Base-by-base conservation (phyloP, 73 alveolate genomes). In the Blepharisma japonicum region DNA sequence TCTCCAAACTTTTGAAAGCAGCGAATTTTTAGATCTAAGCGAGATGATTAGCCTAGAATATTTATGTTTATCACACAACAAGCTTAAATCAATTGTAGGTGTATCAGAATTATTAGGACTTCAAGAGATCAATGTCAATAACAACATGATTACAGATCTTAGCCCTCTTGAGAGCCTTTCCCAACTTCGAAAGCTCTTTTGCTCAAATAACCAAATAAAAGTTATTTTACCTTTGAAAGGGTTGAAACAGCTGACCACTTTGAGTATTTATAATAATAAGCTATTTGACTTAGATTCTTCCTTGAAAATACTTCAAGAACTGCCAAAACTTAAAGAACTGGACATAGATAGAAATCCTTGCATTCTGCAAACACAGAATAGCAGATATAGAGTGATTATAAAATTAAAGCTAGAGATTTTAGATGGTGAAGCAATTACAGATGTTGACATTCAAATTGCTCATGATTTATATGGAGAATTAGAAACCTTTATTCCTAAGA, bases 281-380 rank as follows among this genome's bases (percentile, higher is more conserved):
- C 74, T 61, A 18, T 61, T 20, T 25, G 74, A 61, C 47, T 25
- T 61, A 61, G 74, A 61, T 9, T 14, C 74, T 14, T 18, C 74
- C 14, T 61, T 61, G 23, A 18, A 14, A 14, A 61, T 61, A 14
- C 47, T 61, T 9, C 50, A 14, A 14, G 74, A 61, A 61, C 74
- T 61, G n/a, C 74, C 74, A 0, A 61, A 61, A 39, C 46, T 61
- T 18, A 61, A 61, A 61, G 14, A n/a, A 3, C 23, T 61, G 5
- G 74, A 61, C 2, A 14, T 61, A 8, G 74, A 61, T 14, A 61
- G 74, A 61, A 61, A 61, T 61, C 74, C 74, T 61, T 61, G 74
- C 5, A 25, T 25, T n/a, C 46, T 61, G 39, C 74, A 61, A 39
- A 61, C 74, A 18, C 39, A 61, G 23, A 61, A 61, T 39, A 61